Percentiles rank a stretch among this genome's conserved stretches.
phyloP scores from a whole-genome alignment of 2,329 filamentous ascomycete species.

The Orbilia blumenaviensis region DNA sequence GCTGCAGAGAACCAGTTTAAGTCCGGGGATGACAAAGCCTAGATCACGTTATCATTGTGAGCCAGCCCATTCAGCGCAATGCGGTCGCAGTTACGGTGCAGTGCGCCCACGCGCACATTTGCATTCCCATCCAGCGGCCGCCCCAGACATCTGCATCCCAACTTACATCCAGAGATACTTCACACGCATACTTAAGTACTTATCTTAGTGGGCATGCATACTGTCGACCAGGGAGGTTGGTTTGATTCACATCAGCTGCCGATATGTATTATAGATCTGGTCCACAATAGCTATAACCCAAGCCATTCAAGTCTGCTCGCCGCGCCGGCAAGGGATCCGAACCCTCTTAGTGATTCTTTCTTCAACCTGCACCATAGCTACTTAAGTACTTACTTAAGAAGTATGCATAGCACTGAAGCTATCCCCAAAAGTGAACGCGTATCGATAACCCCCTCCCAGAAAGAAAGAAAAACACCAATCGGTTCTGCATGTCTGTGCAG shows the following conservation, averaged over 20 bases:
- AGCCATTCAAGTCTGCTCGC: background rate
- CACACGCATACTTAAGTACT: too few relatives aligned
- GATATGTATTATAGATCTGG: background rate
- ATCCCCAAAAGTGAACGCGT: background rate
- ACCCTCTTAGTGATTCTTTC: too few relatives aligned
- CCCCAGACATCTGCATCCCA: too few relatives aligned
- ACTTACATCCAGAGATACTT: too few relatives aligned
- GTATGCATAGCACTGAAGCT: background rate
- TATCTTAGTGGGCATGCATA: background rate
- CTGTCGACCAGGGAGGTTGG: constrained; percentile 12
- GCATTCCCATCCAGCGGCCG: too few relatives aligned
- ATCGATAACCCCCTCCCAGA: constrained; percentile 8
- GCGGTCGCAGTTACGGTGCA: too few relatives aligned
- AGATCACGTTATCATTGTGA: constrained; percentile 24
- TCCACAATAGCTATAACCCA: background rate
- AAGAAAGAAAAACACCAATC: background rate
- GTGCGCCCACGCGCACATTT: too few relatives aligned
- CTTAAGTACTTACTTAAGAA: background rate
- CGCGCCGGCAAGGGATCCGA: background rate
- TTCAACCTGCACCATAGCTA: background rate
- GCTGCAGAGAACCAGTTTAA: too few relatives aligned
- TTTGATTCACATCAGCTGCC: constrained; percentile 30
- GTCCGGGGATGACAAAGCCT: constrained; percentile 13
- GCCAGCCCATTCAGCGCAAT: too few relatives aligned
- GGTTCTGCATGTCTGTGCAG: background rate